Percentiles rank a stretch among this genome's conserved stretches.
Evolutionary conservation across 257 asterid species (phyloP).

Genomic region (Salvia splendens): DNA sequence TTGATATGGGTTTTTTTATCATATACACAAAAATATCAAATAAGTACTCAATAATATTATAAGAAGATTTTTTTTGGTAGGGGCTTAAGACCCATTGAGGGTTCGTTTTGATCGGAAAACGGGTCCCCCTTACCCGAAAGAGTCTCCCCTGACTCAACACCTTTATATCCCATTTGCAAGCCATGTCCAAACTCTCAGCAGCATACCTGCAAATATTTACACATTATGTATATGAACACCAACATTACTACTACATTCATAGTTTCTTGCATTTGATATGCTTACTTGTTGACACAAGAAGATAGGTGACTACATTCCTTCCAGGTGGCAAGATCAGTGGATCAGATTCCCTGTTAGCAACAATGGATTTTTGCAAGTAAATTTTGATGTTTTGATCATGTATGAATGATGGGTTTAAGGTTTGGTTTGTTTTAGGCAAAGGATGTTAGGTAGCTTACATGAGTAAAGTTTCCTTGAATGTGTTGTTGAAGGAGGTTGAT

Average conservation of each 20-base stretch:
- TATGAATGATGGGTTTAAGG: not conserved
- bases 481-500: slow-evolving; percentile 63
- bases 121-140: slow-evolving; percentile 57
- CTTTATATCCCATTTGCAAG: slow-evolving; percentile 89
- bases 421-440: not conserved
- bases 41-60: no score
- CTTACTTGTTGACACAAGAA: slow-evolving; percentile 76
- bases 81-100: not conserved
- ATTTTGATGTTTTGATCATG: no score
- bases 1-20: no score
- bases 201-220: slow-evolving; percentile 54
- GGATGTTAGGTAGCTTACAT: slow-evolving; percentile 45
- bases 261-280: not conserved
- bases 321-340: slow-evolving; percentile 74
- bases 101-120: not conserved
- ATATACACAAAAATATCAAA: no score
- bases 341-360: slow-evolving; percentile 72
- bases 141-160: slow-evolving; percentile 73
- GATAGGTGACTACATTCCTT: slow-evolving; percentile 54
- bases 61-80: no score
- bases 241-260: not conserved
- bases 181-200: slow-evolving; percentile 69
- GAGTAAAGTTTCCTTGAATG: slow-evolving; percentile 64
- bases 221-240: not conserved
- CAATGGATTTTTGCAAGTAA: not conserved